These are phyloP conservation scores for Escovopsis sp. DNA, from an alignment of 2,329 filamentous ascomycete species.

Conservation along the genomic window DNA sequence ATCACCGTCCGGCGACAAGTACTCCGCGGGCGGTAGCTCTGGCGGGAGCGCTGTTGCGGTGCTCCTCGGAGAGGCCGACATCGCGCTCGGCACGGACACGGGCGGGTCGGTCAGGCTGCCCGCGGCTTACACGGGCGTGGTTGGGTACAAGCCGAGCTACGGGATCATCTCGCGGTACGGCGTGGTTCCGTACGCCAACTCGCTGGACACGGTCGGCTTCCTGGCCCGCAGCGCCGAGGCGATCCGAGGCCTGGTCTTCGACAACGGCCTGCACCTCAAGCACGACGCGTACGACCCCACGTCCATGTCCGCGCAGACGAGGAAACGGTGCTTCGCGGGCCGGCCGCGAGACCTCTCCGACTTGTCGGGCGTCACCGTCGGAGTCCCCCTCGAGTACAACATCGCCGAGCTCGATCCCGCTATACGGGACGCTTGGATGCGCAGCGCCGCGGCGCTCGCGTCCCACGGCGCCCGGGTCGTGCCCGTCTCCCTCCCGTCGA, in stretches of 20 bases:
- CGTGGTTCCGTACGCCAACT: constrained; percentile 85
- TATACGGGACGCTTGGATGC: constrained; percentile 57
- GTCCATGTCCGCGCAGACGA: constrained; percentile 42
- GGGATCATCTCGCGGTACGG: constrained; percentile 75
- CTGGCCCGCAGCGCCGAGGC: constrained; percentile 40
- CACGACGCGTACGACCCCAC: constrained; percentile 65
- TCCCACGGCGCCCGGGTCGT: constrained; percentile 55
- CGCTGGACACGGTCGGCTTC: constrained; percentile 77
- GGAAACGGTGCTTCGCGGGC: constrained; percentile 30
- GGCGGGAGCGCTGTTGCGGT: constrained; percentile 87
- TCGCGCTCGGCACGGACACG: constrained; percentile 83
- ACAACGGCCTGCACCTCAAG: constrained; percentile 29
- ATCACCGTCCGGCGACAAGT: constrained; percentile 16
- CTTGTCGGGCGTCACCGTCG: constrained; percentile 29
- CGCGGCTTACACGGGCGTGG: constrained; percentile 68
- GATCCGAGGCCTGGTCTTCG: constrained; percentile 38
- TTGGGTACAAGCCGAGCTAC: constrained; percentile 88
- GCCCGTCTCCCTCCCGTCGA: constrained; percentile 68
- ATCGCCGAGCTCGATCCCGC: constrained; percentile 59
- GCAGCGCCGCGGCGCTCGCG: constrained; percentile 44
- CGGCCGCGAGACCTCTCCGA: constrained; percentile 11
- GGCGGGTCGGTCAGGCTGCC: constrained; percentile 79
- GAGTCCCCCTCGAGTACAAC: constrained; percentile 68
- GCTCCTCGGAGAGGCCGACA: constrained; percentile 37
- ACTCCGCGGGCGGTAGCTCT: constrained; percentile 77